Conservation (phyloP, 2,329 filamentous ascomycete genomes). For the Cercospora sp. region DNA sequence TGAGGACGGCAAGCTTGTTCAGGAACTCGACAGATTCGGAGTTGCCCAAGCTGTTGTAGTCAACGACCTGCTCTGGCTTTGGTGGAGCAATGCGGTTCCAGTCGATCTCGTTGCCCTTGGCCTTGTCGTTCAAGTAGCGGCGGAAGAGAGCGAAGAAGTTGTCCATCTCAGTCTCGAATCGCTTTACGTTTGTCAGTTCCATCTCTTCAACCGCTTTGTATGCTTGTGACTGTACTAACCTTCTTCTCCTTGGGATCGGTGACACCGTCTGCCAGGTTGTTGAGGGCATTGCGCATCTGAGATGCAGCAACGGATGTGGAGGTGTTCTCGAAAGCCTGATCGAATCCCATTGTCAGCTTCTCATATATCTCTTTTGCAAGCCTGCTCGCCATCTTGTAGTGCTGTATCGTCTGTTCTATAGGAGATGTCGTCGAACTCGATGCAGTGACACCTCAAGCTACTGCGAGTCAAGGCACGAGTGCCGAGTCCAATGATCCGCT, state of each 20-base stretch:
- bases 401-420: neutral
- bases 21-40: slow-evolving; percentile 90
- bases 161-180: slow-evolving; percentile 99
- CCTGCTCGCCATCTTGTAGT: slow-evolving; percentile 13
- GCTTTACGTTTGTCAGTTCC: slow-evolving; percentile 44
- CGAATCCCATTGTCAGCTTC: slow-evolving; percentile 23
- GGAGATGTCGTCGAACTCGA: neutral
- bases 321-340: slow-evolving; percentile 96
- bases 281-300: slow-evolving; percentile 98
- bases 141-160: slow-evolving; percentile 99
- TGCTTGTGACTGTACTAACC: slow-evolving; percentile 54
- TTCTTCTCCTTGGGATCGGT: slow-evolving; percentile 75
- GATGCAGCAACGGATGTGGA: slow-evolving; percentile 96
- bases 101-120: slow-evolving; percentile 92
- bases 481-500: neutral
- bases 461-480: neutral
- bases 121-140: slow-evolving; percentile 97
- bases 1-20: slow-evolving; percentile 95
- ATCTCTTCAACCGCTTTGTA: neutral
- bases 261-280: slow-evolving; percentile 86
- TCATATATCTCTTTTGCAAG: slow-evolving; percentile 16
- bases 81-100: slow-evolving; percentile 97
- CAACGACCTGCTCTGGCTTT: slow-evolving; percentile 88
- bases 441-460: neutral
- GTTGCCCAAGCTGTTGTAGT: slow-evolving; percentile 88